Evolutionary conservation across 495 filamentous ascomycete species (phyloP).

Genomic region (Aspergillus bridgeri): DNA sequence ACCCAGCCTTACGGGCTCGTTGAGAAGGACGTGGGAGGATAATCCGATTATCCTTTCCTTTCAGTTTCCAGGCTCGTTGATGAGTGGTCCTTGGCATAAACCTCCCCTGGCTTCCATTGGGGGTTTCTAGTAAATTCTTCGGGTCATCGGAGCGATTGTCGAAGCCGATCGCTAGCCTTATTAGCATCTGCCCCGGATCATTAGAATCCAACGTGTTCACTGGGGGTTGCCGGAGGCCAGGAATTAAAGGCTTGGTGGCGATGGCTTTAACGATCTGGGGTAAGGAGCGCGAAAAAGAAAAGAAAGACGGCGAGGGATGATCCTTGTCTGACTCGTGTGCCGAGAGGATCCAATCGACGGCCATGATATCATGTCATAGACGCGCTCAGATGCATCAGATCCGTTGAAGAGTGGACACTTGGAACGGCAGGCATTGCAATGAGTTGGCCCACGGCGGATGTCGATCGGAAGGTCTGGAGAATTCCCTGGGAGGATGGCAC

Average conservation of each 20-base stretch:
- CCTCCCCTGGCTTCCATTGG: background rate
- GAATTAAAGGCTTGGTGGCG: background rate
- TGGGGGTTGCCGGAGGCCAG: background rate
- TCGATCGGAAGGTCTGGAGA: background rate
- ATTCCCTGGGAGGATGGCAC: background rate
- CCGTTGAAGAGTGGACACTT: background rate
- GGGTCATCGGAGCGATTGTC: conserved; percentile 2
- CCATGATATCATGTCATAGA: background rate
- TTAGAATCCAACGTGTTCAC: conserved; percentile 13
- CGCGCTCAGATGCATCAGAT: background rate
- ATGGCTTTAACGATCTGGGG: conserved; percentile 1
- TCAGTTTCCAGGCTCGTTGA: background rate
- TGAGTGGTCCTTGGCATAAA: background rate
- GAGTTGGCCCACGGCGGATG: background rate
- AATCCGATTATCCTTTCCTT: background rate
- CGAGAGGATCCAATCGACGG: too few relatives aligned
- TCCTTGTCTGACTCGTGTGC: background rate
- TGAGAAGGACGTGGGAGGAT: background rate
- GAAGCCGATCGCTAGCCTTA: conserved; percentile 6
- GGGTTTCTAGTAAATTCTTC: background rate
- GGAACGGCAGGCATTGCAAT: background rate
- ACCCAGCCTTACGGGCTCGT: background rate
- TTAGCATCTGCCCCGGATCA: conserved; percentile 13
- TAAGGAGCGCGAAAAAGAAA: background rate
- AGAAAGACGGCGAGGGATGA: conserved; percentile 2